Base-by-base conservation (phyloP, 805 yeast species). In the Pichia membranifaciens region DNA sequence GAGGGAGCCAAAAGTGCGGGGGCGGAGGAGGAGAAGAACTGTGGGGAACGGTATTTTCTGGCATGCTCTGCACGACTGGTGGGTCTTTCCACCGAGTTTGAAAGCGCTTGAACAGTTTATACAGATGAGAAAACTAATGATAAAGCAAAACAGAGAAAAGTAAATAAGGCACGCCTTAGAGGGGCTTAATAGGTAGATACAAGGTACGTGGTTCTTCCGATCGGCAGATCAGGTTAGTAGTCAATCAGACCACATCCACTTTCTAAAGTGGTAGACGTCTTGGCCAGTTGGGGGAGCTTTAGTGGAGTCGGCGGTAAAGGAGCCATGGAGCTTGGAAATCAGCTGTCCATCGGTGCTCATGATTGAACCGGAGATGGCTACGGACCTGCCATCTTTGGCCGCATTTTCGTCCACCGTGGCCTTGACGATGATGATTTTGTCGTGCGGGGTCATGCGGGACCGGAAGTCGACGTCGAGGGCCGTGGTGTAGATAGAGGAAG, bases 311-410 rank as follows among this genome's bases (percentile, higher is more conserved):
- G 4, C 10, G n/a, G 44, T 41, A 18, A 33, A 41, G 12, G 21
- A 8, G 13, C 38, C 44, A 7, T 32, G n/a, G 8, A 32, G 12
- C n/a, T 29, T 5, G 12, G 38, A n/a, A 16, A 41, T 41, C 15
- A 41, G 29, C 23, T 22, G 31, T 13, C 44, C 44, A 12, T 41
- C 44, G 21, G 38, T 21, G 13, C 31, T 32, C 44, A 41, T 41
- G 18, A 41, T 32, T 2, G 18, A 16, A 16, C 38, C 38, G 2
- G 5, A n/a, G 15, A 38, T 38, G 10, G 32, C 16, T 17, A 41
- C 38, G n/a, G 10, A 8, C 5, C 17, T 29, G 6, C 10, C 7
- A 4, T 15, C 31, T 20, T 33, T 23, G 15, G 38, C n/a, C n/a
- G 6, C 21, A 5, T 15, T 7, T 3, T 3, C 3, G 13, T 20